Evolutionary conservation across 768 basidiomycete genomes (phyloP).

Genomic region (Cytidiella melzeri): DNA sequence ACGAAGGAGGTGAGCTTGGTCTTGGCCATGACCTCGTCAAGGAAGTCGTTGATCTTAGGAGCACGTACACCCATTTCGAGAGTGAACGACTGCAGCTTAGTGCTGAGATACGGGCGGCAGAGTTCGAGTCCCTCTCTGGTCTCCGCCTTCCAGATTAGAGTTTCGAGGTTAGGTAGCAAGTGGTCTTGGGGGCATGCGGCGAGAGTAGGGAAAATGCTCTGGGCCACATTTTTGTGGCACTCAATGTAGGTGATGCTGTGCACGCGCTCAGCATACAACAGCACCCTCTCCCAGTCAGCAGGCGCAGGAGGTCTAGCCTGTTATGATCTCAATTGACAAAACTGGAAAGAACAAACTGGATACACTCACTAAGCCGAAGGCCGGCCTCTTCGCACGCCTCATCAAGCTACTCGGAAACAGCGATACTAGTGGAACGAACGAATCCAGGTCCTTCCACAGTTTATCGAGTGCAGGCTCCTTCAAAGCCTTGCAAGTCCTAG

Average conservation of each 20-base stretch:
- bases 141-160: constrained; percentile 69
- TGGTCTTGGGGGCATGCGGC: constrained; percentile 57
- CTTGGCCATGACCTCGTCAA: constrained; percentile 56
- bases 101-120: constrained; percentile 57
- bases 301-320: constrained; percentile 57
- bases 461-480: constrained; percentile 65
- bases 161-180: constrained; percentile 63
- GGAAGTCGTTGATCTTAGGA: constrained; percentile 53
- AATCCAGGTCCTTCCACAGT: constrained; percentile 76
- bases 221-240: constrained; percentile 52
- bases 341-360: not conserved
- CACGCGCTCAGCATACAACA: constrained; percentile 64
- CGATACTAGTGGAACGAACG: constrained; percentile 63
- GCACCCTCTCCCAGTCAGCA: constrained; percentile 63
- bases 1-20: constrained; percentile 63
- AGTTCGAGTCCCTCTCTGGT: constrained; percentile 60
- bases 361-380: constrained; percentile 64
- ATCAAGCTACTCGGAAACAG: constrained; percentile 63
- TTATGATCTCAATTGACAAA: not conserved
- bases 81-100: constrained; percentile 52
- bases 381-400: constrained; percentile 66
- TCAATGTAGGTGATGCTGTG: constrained; percentile 67
- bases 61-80: constrained; percentile 58
- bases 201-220: constrained; percentile 61
- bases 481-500: constrained; percentile 70